A percentile compares a stretch with the other conserved stretches of the same genome.
phyloP scores from a whole-genome alignment of 805 yeast genomes.

The Danielozyma ontarioensis region DNA sequence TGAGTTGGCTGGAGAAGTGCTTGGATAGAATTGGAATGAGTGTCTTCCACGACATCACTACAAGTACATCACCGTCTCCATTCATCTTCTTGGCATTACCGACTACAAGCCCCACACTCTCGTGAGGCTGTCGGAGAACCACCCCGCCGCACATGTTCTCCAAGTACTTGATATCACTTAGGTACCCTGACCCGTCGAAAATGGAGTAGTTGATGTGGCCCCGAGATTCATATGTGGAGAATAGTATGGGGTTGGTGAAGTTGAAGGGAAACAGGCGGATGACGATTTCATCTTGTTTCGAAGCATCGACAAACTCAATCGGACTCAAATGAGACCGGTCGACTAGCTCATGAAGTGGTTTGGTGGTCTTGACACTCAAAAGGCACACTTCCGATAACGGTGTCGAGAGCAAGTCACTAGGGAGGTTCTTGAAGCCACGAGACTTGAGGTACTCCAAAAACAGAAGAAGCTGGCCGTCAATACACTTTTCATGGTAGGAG shows the following conservation, averaged over 20 bases:
- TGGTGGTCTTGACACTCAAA: background rate
- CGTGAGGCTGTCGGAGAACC: constrained; percentile 6
- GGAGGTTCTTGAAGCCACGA: background rate
- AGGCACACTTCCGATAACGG: no score
- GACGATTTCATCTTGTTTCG: background rate
- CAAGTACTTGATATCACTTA: constrained; percentile 37
- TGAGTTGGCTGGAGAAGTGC: background rate
- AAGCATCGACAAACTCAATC: background rate
- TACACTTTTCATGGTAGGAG: background rate
- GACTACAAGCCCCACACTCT: constrained; percentile 32
- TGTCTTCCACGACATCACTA: constrained; percentile 23
- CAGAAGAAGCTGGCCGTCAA: background rate
- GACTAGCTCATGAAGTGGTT: background rate
- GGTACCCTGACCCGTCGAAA: constrained; percentile 5
- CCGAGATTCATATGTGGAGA: background rate
- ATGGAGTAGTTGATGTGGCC: background rate
- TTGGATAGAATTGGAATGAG: constrained; percentile 5
- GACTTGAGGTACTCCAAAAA: background rate
- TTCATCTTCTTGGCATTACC: constrained; percentile 33
- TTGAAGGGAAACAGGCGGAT: background rate
- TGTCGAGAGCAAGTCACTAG: background rate
- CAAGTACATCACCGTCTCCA: constrained; percentile 43
- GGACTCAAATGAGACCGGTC: background rate
- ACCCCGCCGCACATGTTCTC: constrained; percentile 45
- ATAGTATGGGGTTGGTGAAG: background rate